Evolutionary conservation across 352 stramenopile genomes (phyloP).

Genomic region (Pythium biforme): DNA sequence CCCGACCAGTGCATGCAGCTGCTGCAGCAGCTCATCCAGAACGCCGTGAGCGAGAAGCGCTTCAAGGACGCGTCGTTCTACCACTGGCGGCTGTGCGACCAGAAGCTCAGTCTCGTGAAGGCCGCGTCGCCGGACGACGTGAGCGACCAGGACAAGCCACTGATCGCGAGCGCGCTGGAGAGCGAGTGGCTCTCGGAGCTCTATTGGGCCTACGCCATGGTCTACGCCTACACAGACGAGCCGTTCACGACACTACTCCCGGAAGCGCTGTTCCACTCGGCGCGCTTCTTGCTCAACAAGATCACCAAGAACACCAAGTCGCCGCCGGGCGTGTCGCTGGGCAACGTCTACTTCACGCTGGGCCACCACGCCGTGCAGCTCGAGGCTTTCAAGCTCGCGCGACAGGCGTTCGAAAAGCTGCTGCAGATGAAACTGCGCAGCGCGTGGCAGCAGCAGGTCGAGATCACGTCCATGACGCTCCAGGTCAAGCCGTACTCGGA

Average conservation of each 20-base stretch:
- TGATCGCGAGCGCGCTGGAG: slow-evolving; percentile 43
- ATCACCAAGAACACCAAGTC: slow-evolving; percentile 44
- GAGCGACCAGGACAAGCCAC: slow-evolving; percentile 30
- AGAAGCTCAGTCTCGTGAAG: slow-evolving; percentile 56
- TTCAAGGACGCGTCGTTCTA: slow-evolving; percentile 93
- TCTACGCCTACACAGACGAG: slow-evolving; percentile 93
- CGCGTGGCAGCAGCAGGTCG: slow-evolving; percentile 86
- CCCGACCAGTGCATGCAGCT: slow-evolving; percentile 83
- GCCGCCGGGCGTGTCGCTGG: slow-evolving; percentile 86
- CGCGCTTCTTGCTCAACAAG: slow-evolving; percentile 92
- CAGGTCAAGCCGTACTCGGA: slow-evolving; percentile 93
- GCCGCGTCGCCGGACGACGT: slow-evolving; percentile 17
- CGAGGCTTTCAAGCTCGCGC: slow-evolving; percentile 92
- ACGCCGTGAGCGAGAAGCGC: slow-evolving; percentile 81
- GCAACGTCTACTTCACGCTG: slow-evolving; percentile 93
- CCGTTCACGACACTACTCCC: slow-evolving; percentile 92
- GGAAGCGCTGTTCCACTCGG: slow-evolving; percentile 91
- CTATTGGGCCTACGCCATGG: slow-evolving; percentile 93
- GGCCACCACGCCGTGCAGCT: slow-evolving; percentile 90
- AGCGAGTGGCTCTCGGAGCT: slow-evolving; percentile 84
- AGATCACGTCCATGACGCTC: slow-evolving; percentile 91
- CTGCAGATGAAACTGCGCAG: slow-evolving; percentile 84
- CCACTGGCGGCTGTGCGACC: slow-evolving; percentile 90
- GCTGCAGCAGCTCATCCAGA: slow-evolving; percentile 88
- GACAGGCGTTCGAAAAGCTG: slow-evolving; percentile 93